phyloP scores from a whole-genome alignment of 176 grass and related monocot species.

The Chloris gayana region DNA sequence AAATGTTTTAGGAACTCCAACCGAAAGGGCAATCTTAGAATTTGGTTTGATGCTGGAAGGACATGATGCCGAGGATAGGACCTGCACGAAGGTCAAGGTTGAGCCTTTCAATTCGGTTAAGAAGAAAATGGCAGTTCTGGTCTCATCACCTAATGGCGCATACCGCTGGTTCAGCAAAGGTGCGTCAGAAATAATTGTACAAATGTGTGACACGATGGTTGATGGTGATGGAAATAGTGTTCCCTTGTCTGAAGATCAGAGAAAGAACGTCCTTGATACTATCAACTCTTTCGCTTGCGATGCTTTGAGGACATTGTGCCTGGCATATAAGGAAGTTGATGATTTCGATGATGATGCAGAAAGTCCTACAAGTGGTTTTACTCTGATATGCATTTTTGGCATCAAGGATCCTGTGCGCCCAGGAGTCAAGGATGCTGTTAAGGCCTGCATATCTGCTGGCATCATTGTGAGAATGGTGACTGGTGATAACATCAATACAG shows the following conservation, averaged over 20 bases:
- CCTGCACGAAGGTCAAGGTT: slow-evolving; percentile 70
- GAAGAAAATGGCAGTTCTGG: slow-evolving; percentile 88
- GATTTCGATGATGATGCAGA: background rate
- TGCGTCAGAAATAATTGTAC: slow-evolving; percentile 90
- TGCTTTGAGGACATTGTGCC: too few relatives aligned
- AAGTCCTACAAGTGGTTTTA: slow-evolving; percentile 70
- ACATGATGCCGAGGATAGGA: too few relatives aligned
- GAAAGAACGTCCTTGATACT: too few relatives aligned
- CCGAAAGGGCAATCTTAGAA: slow-evolving; percentile 83
- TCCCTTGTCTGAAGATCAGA: too few relatives aligned
- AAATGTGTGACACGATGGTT: slow-evolving; percentile 55
- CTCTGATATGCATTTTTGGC: slow-evolving; percentile 85
- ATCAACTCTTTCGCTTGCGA: too few relatives aligned
- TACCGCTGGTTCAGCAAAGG: slow-evolving; percentile 78
- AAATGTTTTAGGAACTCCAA: slow-evolving; percentile 57
- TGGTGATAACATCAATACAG: slow-evolving; percentile 96
- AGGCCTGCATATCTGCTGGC: slow-evolving; percentile 79
- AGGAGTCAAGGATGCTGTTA: slow-evolving; percentile 94
- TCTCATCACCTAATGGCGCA: slow-evolving; percentile 63
- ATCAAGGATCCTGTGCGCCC: slow-evolving; percentile 95
- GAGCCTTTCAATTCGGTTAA: slow-evolving; percentile 96
- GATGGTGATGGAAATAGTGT: too few relatives aligned
- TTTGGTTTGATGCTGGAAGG: slow-evolving; percentile 44
- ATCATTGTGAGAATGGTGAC: slow-evolving; percentile 97
- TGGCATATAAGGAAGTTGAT: too few relatives aligned